phyloP scores from a whole-genome alignment of 176 grass and related monocot species.

The Ananas comosus region DNA sequence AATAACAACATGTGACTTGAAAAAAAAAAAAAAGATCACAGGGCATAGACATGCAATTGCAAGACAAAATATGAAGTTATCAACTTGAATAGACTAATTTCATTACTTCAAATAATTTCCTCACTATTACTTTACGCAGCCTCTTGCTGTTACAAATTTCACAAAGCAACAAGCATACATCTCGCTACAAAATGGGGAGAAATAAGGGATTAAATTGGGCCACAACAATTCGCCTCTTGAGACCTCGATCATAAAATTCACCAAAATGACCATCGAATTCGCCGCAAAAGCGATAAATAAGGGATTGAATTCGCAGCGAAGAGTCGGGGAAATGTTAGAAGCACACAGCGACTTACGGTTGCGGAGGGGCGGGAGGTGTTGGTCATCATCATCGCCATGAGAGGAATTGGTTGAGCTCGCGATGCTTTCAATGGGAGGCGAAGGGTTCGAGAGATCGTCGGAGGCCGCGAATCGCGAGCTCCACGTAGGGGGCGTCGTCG shows the following conservation, averaged over 20 bases:
- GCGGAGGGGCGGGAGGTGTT: slow-evolving; percentile 29
- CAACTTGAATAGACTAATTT: too few species aligned
- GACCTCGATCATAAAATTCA: too few species aligned
- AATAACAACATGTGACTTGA: neutral
- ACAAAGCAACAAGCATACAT: too few species aligned
- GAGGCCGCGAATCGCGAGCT: neutral
- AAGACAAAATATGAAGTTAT: too few species aligned
- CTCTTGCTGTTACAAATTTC: too few species aligned
- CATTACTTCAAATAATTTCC: too few species aligned
- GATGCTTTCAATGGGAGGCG: neutral
- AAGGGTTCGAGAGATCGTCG: neutral
- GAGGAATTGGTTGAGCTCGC: neutral
- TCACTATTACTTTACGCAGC: too few species aligned
- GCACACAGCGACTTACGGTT: slow-evolving; percentile 24
- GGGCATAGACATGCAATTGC: too few species aligned
- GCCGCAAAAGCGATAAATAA: neutral
- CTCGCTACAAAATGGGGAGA: too few species aligned
- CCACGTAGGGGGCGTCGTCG: neutral
- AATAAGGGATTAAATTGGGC: too few species aligned
- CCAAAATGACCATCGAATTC: neutral
- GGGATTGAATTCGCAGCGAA: neutral
- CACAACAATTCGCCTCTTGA: too few species aligned
- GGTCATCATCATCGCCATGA: slow-evolving; percentile 25
- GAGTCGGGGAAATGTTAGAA: neutral
- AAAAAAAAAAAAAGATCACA: neutral